These are phyloP conservation scores for Cornus florida DNA, from an alignment of 148 eudicot species.

Conservation along the genomic window DNA sequence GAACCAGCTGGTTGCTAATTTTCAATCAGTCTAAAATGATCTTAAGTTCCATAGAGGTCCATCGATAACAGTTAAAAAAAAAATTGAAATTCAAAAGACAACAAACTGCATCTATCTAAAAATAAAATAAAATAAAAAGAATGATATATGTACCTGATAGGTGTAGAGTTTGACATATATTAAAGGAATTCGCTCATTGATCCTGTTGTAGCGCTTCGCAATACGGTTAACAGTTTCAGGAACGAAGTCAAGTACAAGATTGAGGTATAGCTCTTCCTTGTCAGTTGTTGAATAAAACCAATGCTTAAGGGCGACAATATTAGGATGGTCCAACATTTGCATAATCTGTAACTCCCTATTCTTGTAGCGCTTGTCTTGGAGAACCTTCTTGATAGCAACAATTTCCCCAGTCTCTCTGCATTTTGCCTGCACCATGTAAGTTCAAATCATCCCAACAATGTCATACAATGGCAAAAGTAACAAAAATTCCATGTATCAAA, in stretches of 20 bases:
- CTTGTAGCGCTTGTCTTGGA: constrained; percentile 99
- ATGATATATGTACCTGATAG: constrained; percentile 64
- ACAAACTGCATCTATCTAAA: neutral
- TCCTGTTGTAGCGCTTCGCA: constrained; percentile 88
- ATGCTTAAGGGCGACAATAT: constrained; percentile 94
- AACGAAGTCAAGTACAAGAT: constrained; percentile 96
- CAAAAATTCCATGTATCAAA: neutral
- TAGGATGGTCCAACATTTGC: constrained; percentile 99
- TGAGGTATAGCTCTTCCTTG: constrained; percentile 92
- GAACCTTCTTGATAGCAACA: constrained; percentile 98
- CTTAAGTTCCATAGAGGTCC: neutral
- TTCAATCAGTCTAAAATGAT: neutral
- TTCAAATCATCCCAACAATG: neutral
- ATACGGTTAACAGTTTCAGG: constrained; percentile 96
- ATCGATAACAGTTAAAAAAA: neutral
- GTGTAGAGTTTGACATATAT: constrained; percentile 90
- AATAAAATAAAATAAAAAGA: neutral
- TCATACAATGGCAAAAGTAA: constrained; percentile 2
- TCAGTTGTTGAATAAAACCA: constrained; percentile 89
- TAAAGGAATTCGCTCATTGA: constrained; percentile 89
- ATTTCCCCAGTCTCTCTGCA: constrained; percentile 99
- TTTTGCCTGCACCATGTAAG: constrained; percentile 63
- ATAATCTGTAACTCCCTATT: constrained; percentile 97
- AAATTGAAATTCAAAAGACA: neutral
- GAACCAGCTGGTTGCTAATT: neutral